A percentile compares a stretch with the other conserved stretches of the same genome.
Conservation (phyloP, 208 protist species). For the Jaenimonas drosophilae region DNA sequence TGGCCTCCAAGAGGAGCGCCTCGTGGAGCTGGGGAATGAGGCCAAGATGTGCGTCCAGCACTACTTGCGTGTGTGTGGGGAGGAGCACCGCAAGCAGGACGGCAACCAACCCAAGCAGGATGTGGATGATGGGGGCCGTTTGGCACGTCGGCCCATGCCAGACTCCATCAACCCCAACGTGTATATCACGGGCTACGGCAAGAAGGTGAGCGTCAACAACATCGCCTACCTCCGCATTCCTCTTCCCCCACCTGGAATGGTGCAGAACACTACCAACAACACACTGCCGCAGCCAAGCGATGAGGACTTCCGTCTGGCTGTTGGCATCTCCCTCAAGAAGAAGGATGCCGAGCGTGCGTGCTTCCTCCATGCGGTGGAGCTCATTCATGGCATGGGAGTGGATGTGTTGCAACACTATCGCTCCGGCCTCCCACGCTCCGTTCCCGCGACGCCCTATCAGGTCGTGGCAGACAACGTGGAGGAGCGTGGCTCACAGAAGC, state of each 20-base stretch:
- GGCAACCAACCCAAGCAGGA: neutral
- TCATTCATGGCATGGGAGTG: constrained; percentile 31
- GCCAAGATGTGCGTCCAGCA: constrained; percentile 46
- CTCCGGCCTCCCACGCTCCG: constrained; percentile 27
- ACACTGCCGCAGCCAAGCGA: too few species aligned
- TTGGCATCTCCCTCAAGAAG: constrained; percentile 70
- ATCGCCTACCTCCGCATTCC: constrained; percentile 59
- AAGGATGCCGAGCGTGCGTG: constrained; percentile 73
- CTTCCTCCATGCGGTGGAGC: constrained; percentile 62
- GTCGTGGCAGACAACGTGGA: constrained; percentile 6
- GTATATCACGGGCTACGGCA: constrained; percentile 42
- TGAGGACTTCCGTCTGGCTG: constrained; percentile 23
- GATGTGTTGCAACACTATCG: constrained; percentile 43
- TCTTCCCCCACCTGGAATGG: constrained; percentile 9
- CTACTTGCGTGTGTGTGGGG: constrained; percentile 19
- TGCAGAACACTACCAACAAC: constrained; percentile 2
- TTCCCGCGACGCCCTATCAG: constrained; percentile 7
- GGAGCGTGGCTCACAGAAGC: too few species aligned
- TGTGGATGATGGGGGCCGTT: neutral
- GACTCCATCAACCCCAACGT: constrained; percentile 17
- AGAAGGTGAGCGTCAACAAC: constrained; percentile 41
- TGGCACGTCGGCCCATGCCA: neutral
- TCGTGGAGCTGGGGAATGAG: constrained; percentile 34
- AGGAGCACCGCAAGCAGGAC: neutral
- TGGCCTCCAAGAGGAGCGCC: constrained; percentile 12